Evolutionary conservation across 345 rosid species (phyloP).

Genomic region (Hypericum androsaemum): DNA sequence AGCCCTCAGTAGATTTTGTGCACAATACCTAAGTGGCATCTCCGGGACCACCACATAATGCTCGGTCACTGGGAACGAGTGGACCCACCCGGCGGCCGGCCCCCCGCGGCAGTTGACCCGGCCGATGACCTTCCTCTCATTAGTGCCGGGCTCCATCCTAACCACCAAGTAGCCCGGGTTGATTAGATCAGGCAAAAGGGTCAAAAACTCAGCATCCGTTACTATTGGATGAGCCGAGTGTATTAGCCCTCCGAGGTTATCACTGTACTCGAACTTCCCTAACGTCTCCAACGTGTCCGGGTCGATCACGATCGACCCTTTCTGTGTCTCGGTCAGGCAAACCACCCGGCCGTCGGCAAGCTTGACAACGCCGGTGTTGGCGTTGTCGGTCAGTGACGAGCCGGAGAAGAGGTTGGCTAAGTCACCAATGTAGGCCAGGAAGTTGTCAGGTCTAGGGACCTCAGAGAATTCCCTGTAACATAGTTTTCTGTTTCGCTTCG

Average conservation of each 20-base stretch:
- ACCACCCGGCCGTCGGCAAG: constrained; percentile 88
- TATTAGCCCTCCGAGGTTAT: constrained; percentile 55
- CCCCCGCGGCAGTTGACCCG: constrained; percentile 70
- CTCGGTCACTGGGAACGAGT: constrained; percentile 86
- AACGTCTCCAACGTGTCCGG: constrained; percentile 59
- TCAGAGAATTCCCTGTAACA: constrained; percentile 95
- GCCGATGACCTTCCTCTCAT: constrained; percentile 77
- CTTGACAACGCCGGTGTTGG: constrained; percentile 75
- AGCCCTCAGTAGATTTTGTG: constrained; percentile 60
- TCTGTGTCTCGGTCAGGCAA: constrained; percentile 87
- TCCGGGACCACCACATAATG: constrained; percentile 77
- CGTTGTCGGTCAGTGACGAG: constrained; percentile 77
- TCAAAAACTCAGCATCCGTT: constrained; percentile 64
- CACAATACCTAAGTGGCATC: constrained; percentile 85
- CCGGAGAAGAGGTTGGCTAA: constrained; percentile 73
- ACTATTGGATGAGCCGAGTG: constrained; percentile 93
- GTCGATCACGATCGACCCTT: constrained; percentile 68
- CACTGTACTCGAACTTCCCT: constrained; percentile 65
- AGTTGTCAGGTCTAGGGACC: constrained; percentile 50
- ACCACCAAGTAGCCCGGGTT: constrained; percentile 73
- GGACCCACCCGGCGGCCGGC: constrained; percentile 94
- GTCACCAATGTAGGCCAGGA: constrained; percentile 57
- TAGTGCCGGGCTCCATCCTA: constrained; percentile 66
- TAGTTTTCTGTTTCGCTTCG: constrained; percentile 48
- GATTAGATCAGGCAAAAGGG: constrained; percentile 68